Percentiles rank a stretch among this genome's conserved stretches.
Conservation (phyloP, 2,329 filamentous ascomycete genomes). For the Colletotrichum sp. region DNA sequence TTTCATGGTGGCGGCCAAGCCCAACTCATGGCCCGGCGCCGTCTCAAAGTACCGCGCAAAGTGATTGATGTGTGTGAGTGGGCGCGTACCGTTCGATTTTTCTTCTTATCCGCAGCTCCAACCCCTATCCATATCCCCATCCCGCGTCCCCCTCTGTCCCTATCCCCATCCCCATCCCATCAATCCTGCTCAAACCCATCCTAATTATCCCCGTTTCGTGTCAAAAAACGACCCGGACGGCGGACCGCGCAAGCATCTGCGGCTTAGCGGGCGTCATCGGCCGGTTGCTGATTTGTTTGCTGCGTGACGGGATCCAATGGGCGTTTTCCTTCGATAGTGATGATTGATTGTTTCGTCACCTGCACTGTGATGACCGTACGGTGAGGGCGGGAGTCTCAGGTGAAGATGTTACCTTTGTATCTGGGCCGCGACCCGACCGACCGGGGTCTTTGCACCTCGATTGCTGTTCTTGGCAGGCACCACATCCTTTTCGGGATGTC, state of each 20-base stretch:
- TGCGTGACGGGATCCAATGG: background rate
- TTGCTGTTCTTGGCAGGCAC: background rate
- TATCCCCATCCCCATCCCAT: background rate
- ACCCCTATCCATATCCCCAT: background rate
- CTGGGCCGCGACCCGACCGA: background rate
- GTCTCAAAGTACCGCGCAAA: background rate
- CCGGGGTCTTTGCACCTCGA: background rate
- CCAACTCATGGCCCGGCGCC: background rate
- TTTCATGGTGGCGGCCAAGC: background rate
- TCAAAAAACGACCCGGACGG: background rate
- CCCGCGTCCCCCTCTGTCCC: too few relatives aligned
- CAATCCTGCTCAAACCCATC: background rate
- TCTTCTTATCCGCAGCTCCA: background rate
- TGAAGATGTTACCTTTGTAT: background rate
- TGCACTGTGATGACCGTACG: background rate
- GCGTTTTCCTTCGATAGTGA: background rate
- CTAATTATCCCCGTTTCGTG: background rate
- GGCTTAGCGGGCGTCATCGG: background rate
- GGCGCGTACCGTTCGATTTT: background rate
- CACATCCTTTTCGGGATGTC: background rate
- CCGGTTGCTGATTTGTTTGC: background rate
- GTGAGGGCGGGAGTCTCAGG: slow-evolving; percentile 4
- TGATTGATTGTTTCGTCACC: background rate
- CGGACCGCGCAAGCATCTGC: background rate
- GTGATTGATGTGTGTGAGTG: background rate